phyloP scores from a whole-genome alignment of 371 early-diverging fungal species.

The Gilbertella persicaria region DNA sequence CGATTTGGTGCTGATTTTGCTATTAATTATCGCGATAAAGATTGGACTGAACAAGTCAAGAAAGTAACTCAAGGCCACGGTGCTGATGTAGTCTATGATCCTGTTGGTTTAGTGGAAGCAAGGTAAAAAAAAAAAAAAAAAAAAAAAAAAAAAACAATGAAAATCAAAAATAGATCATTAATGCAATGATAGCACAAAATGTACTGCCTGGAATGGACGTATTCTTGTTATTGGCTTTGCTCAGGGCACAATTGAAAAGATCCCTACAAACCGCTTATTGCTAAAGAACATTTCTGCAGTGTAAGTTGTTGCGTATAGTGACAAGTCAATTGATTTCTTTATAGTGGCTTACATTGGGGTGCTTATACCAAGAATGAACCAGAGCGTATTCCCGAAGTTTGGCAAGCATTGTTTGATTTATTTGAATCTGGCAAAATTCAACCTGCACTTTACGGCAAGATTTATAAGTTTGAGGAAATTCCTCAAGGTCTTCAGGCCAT shows the following conservation, averaged over 20 bases:
- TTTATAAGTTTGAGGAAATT: slow-evolving; percentile 70
- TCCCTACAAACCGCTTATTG: slow-evolving; percentile 79
- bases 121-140: slow-evolving; percentile 33
- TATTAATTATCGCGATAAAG: slow-evolving; percentile 78
- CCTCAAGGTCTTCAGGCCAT: slow-evolving; percentile 74
- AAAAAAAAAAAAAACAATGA: neutral
- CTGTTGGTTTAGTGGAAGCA: slow-evolving; percentile 74
- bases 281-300: slow-evolving; percentile 77
- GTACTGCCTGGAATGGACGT: slow-evolving; percentile 87
- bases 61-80: slow-evolving; percentile 72
- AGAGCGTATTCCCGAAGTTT: slow-evolving; percentile 66
- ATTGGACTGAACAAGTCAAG: slow-evolving; percentile 77
- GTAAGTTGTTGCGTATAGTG: slow-evolving; percentile 23
- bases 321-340: neutral
- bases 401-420: slow-evolving; percentile 71
- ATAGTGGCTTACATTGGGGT: slow-evolving; percentile 71
- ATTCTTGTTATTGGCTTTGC: slow-evolving; percentile 89
- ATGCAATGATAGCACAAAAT: slow-evolving; percentile 64
- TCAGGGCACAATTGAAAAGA: slow-evolving; percentile 78
- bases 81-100: slow-evolving; percentile 79
- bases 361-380: slow-evolving; percentile 70
- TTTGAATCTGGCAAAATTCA: slow-evolving; percentile 62
- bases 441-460: slow-evolving; percentile 72
- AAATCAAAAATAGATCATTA: neutral
- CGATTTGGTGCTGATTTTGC: slow-evolving; percentile 76